phyloP scores from a whole-genome alignment of 2,329 filamentous ascomycete species.

The Aspergillus fumigatiaffinis region DNA sequence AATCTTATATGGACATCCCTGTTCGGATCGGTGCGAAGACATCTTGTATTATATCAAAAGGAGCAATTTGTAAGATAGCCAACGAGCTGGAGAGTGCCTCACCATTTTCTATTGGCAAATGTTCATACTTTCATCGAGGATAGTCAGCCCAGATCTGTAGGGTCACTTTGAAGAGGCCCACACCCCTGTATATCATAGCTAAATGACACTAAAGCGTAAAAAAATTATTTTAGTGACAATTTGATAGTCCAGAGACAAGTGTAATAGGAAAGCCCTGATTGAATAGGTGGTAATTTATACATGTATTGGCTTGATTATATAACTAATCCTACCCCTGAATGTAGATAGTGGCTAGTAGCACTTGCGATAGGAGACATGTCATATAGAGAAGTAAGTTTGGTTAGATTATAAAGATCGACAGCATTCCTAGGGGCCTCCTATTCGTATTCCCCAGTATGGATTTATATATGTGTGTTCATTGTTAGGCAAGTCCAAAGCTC shows the following conservation, averaged over 20 bases:
- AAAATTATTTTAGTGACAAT: not conserved
- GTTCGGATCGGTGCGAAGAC: not conserved
- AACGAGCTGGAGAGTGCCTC: not conserved
- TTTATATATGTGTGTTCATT: no score
- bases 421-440: not conserved
- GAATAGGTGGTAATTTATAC: no score
- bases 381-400: not conserved
- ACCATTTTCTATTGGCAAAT: not conserved
- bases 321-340: not conserved
- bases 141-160: no score
- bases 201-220: not conserved
- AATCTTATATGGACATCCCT: no score
- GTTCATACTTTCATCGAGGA: not conserved
- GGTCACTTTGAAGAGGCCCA: no score
- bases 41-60: not conserved
- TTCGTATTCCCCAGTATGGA: not conserved
- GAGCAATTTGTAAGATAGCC: not conserved
- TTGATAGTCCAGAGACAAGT: not conserved
- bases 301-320: not conserved
- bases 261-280: not conserved
- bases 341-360: not conserved
- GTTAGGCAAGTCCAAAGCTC: not conserved
- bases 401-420: not conserved
- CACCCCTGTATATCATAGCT: not conserved
- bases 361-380: not conserved